A percentile compares a stretch with the other conserved stretches of the same genome.
Conservation (phyloP, 2,329 filamentous ascomycete species). For the Periconia macrospinosa region DNA sequence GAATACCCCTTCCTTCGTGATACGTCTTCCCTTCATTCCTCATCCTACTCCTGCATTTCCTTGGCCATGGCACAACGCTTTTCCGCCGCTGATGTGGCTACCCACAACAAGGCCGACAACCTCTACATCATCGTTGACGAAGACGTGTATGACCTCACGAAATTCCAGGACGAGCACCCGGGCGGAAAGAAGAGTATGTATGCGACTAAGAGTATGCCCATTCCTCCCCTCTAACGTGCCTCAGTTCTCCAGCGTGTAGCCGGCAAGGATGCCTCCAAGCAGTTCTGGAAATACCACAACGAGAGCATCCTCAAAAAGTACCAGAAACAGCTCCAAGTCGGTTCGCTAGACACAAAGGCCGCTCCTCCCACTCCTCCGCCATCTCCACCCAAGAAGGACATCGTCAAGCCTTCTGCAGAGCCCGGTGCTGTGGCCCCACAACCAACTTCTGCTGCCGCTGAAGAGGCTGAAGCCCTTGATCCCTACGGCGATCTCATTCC, state of each 20-base stretch:
- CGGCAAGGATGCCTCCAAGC: constrained; percentile 69
- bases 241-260: constrained; percentile 65
- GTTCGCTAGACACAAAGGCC: constrained; percentile 81
- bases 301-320: constrained; percentile 65
- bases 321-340: constrained; percentile 61
- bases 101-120: constrained; percentile 84
- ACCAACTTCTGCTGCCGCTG: constrained; percentile 44
- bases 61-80: constrained; percentile 82
- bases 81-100: constrained; percentile 79
- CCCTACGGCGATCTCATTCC: constrained; percentile 84
- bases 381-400: constrained; percentile 52
- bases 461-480: constrained; percentile 75
- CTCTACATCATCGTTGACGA: constrained; percentile 91
- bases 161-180: constrained; percentile 55
- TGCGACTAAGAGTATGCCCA: neutral
- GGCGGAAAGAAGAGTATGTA: constrained; percentile 72
- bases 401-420: constrained; percentile 62
- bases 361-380: constrained; percentile 56
- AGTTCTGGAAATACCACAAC: constrained; percentile 69
- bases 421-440: constrained; percentile 53
- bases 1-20: too few species aligned
- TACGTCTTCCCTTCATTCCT: constrained; percentile 10
- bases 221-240: neutral
- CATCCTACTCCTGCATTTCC: neutral
- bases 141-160: constrained; percentile 94